These are phyloP conservation scores for Allodekkera sacchari DNA, from an alignment of 805 yeast genomes.

Conservation along the genomic window DNA sequence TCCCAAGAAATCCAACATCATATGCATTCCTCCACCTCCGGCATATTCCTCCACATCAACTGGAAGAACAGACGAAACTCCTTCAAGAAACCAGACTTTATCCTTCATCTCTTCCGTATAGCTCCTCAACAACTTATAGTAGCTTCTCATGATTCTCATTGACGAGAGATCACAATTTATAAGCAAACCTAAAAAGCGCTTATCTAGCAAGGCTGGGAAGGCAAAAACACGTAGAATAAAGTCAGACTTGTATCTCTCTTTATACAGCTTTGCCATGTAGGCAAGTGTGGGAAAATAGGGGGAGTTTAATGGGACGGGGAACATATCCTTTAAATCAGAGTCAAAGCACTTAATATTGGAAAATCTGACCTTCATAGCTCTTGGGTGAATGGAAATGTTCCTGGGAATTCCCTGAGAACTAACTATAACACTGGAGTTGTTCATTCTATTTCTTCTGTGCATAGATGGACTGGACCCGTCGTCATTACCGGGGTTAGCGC, in stretches of 20 bases:
- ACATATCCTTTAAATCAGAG: slow-evolving; percentile 72
- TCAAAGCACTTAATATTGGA: slow-evolving; percentile 77
- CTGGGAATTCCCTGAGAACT: not conserved
- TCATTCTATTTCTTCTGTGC: slow-evolving; percentile 1
- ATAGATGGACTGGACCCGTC: slow-evolving; percentile 6
- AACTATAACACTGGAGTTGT: not conserved
- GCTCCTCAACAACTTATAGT: slow-evolving; percentile 71
- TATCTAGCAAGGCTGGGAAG: slow-evolving; percentile 86
- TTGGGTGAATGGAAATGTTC: not conserved
- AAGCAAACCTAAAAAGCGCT: slow-evolving; percentile 63
- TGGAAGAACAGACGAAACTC: slow-evolving; percentile 80
- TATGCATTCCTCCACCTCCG: slow-evolving; percentile 87
- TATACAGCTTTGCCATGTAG: slow-evolving; percentile 72
- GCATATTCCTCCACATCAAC: slow-evolving; percentile 87
- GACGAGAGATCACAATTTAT: slow-evolving; percentile 83
- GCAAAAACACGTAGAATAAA: slow-evolving; percentile 83
- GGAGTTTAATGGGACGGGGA: slow-evolving; percentile 75
- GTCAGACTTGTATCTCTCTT: slow-evolving; percentile 76
- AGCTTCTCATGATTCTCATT: slow-evolving; percentile 84
- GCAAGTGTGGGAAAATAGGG: slow-evolving; percentile 86
- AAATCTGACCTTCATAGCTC: slow-evolving; percentile 22
- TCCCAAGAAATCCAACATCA: slow-evolving; percentile 83
- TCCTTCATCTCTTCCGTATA: slow-evolving; percentile 85
- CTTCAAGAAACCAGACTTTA: slow-evolving; percentile 89
- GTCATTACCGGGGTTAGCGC: slow-evolving; percentile 3